Base-by-base conservation (phyloP, 306 rosid species). In the Gillenia trifoliata region DNA sequence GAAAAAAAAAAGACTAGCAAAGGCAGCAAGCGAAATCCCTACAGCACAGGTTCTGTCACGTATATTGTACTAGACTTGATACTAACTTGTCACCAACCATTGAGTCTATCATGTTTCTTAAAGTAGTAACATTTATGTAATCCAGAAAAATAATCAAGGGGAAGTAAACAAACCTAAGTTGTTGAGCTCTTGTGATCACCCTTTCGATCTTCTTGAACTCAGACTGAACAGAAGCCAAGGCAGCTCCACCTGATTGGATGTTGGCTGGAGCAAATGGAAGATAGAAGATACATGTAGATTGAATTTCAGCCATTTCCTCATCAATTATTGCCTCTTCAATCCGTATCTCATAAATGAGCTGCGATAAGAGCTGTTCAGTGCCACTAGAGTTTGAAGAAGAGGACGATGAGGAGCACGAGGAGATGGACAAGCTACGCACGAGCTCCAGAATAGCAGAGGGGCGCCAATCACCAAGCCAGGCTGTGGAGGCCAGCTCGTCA, bases 221-320 rank as follows among this genome's bases (percentile, higher is more conserved):
- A 0, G 83, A 79, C 34, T 67, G 77, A 23, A 81, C 56, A 56
- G 71, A 56, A 63, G 78, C 70, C 76, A 85, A 57, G 70, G 82
- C 71, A 54, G 75, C 36, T 63, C 54, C 74, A 47, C 68, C 66
- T 4, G 79, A 54, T 31, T 55, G 73, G 36, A 62, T 70, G 54
- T 62, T 75, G 23, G 38, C 20, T 11, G 77, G 79, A n/a, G 77
- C 73, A 66, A 85, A 85, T 2, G 88, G 85, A 62, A 85, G 79
- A 72, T 80, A 80, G 10, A 85, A 78, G 36, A 81, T 76, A 50
- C 83, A 81, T 0, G 76, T 85, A 17, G 86, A 83, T 66, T 85
- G 88, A 68, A 85, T 85, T 80, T 85, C 88, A 6, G 86, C 84
- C 88, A 85, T 81, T 78, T 85, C 83, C 81, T 78, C 86, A 30